These are phyloP conservation scores for Aechmea fasciata DNA, from an alignment of 176 grass and related monocot species.

Conservation along the genomic window DNA sequence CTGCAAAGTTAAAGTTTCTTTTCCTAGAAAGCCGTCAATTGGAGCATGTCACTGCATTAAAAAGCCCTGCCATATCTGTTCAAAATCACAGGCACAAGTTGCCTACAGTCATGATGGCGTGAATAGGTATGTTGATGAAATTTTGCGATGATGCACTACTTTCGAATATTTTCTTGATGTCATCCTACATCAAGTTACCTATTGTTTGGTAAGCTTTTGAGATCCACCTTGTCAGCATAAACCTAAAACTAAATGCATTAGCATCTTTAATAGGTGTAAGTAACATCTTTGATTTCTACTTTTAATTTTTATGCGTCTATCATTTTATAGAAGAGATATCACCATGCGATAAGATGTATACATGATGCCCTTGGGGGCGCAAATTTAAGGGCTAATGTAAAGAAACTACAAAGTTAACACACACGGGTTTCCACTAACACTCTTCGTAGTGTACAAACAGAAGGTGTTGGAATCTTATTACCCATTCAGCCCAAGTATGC, in stretches of 20 bases:
- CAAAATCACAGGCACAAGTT: conserved; percentile 25
- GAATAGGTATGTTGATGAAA: background rate
- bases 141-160: background rate
- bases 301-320: too few species aligned
- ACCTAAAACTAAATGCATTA: background rate
- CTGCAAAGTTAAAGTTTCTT: conserved; percentile 6
- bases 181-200: background rate
- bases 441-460: too few species aligned
- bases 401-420: too few species aligned
- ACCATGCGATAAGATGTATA: too few species aligned
- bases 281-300: too few species aligned
- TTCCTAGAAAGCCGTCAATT: conserved; percentile 15
- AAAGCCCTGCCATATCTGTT: conserved; percentile 19
- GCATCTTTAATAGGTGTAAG: too few species aligned
- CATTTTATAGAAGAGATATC: too few species aligned
- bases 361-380: too few species aligned
- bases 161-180: background rate
- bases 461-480: too few species aligned
- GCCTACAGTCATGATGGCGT: conserved; percentile 4
- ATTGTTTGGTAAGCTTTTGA: background rate
- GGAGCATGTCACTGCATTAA: conserved; percentile 39
- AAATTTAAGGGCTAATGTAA: too few species aligned
- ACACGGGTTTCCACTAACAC: too few species aligned
- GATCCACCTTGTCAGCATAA: background rate
- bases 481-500: too few species aligned